phyloP scores from a whole-genome alignment of 2,329 filamentous ascomycete genomes.

The Colletotrichum australisinense region DNA sequence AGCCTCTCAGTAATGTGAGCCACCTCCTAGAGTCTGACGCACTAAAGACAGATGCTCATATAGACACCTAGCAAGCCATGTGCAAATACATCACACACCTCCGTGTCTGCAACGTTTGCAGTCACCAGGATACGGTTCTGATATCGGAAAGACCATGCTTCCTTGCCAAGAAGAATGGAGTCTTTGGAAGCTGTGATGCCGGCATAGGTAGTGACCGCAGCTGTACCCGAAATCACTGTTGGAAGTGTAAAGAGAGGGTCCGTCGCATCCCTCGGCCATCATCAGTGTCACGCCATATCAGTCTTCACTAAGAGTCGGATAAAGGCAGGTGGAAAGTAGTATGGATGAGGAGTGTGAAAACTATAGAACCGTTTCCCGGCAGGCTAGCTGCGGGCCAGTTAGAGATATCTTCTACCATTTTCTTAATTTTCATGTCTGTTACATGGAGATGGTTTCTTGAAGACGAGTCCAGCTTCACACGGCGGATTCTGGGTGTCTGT shows the following conservation, averaged over 20 bases:
- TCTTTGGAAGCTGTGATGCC: slow-evolving; percentile 51
- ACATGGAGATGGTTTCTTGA: not conserved
- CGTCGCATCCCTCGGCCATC: slow-evolving; percentile 15
- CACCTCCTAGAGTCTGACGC: not conserved
- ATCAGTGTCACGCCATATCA: slow-evolving; percentile 13
- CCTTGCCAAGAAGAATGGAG: slow-evolving; percentile 42
- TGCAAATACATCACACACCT: slow-evolving; percentile 52
- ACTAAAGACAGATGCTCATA: not conserved
- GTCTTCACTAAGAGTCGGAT: not conserved
- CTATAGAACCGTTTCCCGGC: not conserved
- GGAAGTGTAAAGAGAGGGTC: slow-evolving; percentile 48
- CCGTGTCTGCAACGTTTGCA: slow-evolving; percentile 48
- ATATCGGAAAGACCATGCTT: slow-evolving; percentile 50
- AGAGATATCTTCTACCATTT: not conserved
- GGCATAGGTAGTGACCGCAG: slow-evolving; percentile 44
- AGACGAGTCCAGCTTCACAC: not conserved
- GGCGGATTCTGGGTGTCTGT: not conserved
- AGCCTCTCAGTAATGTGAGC: not conserved
- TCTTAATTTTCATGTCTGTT: not conserved
- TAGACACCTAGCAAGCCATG: slow-evolving; percentile 40
- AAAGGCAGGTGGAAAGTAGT: not conserved
- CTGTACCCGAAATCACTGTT: slow-evolving; percentile 47
- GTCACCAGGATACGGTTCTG: slow-evolving; percentile 48
- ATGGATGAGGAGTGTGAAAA: not conserved
- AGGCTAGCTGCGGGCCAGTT: not conserved